A percentile compares a stretch with the other conserved stretches of the same genome.
Conservation (phyloP, 805 yeast species). For the Yamadazyma tumulicola region DNA sequence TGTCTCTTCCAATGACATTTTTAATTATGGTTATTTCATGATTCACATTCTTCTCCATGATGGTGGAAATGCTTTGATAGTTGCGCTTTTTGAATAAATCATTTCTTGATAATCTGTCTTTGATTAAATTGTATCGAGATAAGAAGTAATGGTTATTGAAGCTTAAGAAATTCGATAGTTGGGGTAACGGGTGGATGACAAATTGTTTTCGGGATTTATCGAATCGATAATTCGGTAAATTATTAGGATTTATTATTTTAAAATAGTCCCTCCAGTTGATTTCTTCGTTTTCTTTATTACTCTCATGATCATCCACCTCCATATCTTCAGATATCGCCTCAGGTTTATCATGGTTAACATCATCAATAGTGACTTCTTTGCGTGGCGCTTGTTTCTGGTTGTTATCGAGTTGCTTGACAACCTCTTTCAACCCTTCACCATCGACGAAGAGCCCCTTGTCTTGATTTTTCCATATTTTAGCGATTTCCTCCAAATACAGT, state of each 20-base stretch:
- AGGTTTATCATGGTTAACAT: conserved; percentile 1
- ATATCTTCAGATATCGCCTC: too few relatives aligned
- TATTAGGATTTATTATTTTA: conserved; percentile 57
- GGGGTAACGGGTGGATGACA: conserved; percentile 25
- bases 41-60: conserved; percentile 23
- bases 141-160: conserved; percentile 39
- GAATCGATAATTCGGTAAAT: conserved; percentile 63
- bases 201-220: conserved; percentile 63
- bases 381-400: conserved; percentile 15
- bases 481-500: conserved; percentile 69
- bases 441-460: conserved; percentile 85
- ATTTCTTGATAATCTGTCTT: conserved; percentile 72
- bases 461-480: conserved; percentile 81
- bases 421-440: conserved; percentile 61
- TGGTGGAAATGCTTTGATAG: conserved; percentile 41
- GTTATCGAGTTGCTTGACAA: conserved; percentile 53
- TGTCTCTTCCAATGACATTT: conserved; percentile 82
- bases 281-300: conserved; percentile 23
- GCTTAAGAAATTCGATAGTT: conserved; percentile 16
- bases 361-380: conserved; percentile 8
- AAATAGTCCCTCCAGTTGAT: conserved; percentile 71
- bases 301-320: conserved; percentile 14
- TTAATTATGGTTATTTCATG: conserved; percentile 66
- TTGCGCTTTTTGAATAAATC: conserved; percentile 63
- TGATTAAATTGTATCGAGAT: conserved; percentile 57